Evolutionary conservation across 2,329 filamentous ascomycete genomes (phyloP).

Genomic region (Dryadomyces quercus-mongolicae): DNA sequence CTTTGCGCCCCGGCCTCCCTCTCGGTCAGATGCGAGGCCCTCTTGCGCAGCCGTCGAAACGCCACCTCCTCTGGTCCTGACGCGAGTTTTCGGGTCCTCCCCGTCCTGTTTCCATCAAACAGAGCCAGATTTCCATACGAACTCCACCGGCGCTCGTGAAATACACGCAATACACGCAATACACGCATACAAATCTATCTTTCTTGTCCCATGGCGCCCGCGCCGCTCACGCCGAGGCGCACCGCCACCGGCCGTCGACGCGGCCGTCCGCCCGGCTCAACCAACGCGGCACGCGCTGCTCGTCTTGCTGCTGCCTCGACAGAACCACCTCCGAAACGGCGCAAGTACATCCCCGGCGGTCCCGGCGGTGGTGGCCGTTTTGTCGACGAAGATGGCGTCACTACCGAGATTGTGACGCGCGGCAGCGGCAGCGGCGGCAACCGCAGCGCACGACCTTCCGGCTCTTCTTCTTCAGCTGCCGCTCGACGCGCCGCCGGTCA

Average conservation of each 20-base stretch:
- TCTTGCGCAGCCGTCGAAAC: background rate
- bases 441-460: conserved; percentile 14
- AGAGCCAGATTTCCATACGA: too few species aligned
- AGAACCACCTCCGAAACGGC: conserved; percentile 57
- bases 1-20: background rate
- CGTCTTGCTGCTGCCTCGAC: conserved; percentile 25
- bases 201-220: conserved; percentile 17
- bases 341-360: conserved; percentile 75
- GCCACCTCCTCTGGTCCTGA: conserved; percentile 2
- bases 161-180: too few species aligned
- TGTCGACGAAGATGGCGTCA: conserved; percentile 55
- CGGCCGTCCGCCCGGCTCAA: conserved; percentile 27
- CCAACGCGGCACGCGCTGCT: conserved; percentile 21
- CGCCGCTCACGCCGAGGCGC: conserved; percentile 26
- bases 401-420: conserved; percentile 8
- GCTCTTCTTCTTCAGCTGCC: conserved; percentile 26
- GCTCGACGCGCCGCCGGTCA: conserved; percentile 29
- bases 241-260: conserved; percentile 31
- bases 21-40: background rate
- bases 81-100: background rate
- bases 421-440: background rate
- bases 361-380: conserved; percentile 79
- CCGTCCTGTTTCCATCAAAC: background rate
- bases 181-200: too few species aligned
- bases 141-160: too few species aligned